Percentiles rank a stretch among this genome's conserved stretches.
Conservation (phyloP, 176 grass and related monocot genomes). For the Ananas comosus region DNA sequence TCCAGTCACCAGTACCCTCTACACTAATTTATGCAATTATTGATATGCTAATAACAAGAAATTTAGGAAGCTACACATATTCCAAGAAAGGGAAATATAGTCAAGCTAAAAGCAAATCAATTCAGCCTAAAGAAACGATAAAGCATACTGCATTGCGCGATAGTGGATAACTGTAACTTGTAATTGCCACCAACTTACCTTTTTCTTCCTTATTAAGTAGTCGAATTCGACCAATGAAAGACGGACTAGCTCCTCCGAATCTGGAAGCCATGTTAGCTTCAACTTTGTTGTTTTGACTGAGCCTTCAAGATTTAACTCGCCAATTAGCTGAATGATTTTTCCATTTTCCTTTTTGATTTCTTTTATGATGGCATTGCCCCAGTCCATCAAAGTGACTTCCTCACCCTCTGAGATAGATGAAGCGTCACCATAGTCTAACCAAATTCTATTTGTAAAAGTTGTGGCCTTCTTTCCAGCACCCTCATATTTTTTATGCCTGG, state of each 20-base stretch:
- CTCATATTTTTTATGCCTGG: conserved; percentile 91
- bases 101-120: no score
- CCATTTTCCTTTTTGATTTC: conserved; percentile 75
- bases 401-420: conserved; percentile 40
- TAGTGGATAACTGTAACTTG: not conserved
- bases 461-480: conserved; percentile 82
- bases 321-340: conserved; percentile 55
- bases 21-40: no score
- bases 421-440: conserved; percentile 70
- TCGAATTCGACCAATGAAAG: conserved; percentile 79
- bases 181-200: conserved; percentile 30
- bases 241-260: conserved; percentile 57
- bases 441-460: conserved; percentile 61
- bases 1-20: no score
- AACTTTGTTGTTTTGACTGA: conserved; percentile 82
- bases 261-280: conserved; percentile 86
- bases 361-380: conserved; percentile 84
- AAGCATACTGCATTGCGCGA: not conserved
- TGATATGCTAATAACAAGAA: no score
- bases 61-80: no score
- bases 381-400: conserved; percentile 95
- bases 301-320: conserved; percentile 73
- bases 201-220: conserved; percentile 92
- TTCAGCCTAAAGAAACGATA: not conserved
- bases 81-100: no score